Base-by-base conservation (phyloP, 2,329 filamentous ascomycete species). In the Monilinia fructigena region DNA sequence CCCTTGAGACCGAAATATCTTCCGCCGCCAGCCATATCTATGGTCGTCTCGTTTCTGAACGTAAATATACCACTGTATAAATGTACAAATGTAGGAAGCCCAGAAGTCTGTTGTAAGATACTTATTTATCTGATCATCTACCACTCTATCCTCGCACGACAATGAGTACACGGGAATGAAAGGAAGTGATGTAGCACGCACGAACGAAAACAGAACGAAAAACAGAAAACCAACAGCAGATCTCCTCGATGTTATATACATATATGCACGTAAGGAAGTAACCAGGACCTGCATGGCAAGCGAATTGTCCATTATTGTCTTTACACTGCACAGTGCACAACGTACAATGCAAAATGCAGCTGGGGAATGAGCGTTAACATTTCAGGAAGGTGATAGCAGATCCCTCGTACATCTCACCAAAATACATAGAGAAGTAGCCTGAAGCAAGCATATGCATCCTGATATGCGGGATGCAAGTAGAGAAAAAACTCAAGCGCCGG, bases 1-100 rank as follows among this genome's bases (percentile, higher is more conserved):
- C 89, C 89, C 65, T 82, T 82, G 68, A 91, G 82, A 76, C 89
- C 89, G 72, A 89, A 86, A 74, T 83, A 91, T 67, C 77, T 79
- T 53, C 52, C 53, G 16, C 56, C 45, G 18, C 72, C 63, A 68
- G 70, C 67, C 66, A 72, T 72, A 20, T 35, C 53, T 31, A n/a
- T 16, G 26, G 20, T 18, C 3, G 12, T 28, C 35, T 28, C 10
- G 18, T 26, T 38, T 23, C n/a, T 40, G 3, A 20, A 38, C 16
- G n/a, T 26, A 18, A 31, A 8, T 20, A 20, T 23, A 18, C 45
- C 31, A 28, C 31, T 50, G 1, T 2, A 23, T 7, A 38, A 20
- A 31, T 50, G 1, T 2, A 23, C 11, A 38, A 20, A 50, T 61
- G 12, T 50, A 38, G 8, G 16, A 18, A 61, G 11, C 20, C 47